Evolutionary conservation across 2,329 filamentous ascomycete genomes (phyloP).

Genomic region (Colletotrichum liaoningense): DNA sequence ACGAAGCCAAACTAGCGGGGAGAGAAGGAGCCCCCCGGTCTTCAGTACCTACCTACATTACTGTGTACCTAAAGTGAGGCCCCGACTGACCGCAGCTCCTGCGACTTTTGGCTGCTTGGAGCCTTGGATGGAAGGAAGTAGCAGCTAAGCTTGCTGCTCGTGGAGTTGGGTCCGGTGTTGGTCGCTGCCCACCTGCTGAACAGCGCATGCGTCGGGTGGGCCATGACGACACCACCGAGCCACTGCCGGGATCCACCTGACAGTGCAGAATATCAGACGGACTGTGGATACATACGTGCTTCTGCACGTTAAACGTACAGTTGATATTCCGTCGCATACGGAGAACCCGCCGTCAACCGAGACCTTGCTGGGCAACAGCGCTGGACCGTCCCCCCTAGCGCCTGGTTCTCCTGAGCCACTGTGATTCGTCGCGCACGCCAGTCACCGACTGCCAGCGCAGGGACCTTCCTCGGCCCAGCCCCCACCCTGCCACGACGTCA

Average conservation of each 20-base stretch:
- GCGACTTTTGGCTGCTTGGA: background rate
- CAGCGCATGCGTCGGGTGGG: conserved; percentile 26
- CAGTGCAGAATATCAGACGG: background rate
- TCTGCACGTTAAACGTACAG: background rate
- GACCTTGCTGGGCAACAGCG: conserved; percentile 21
- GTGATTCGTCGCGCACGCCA: background rate
- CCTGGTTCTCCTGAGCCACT: background rate
- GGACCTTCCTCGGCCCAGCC: conserved; percentile 15
- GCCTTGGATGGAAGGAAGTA: background rate
- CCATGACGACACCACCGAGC: conserved; percentile 36
- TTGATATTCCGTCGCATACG: background rate
- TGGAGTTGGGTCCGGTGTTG: background rate
- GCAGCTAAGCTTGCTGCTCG: background rate
- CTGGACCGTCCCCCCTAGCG: background rate
- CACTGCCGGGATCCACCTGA: conserved; percentile 22
- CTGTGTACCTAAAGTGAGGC: background rate
- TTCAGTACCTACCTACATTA: background rate
- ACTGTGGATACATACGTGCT: too few species aligned
- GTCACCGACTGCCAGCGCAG: conserved; percentile 9
- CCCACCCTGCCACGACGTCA: conserved; percentile 22
- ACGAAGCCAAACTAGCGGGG: conserved; percentile 30
- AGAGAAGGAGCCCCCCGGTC: background rate
- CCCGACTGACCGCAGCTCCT: background rate
- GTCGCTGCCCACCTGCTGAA: conserved; percentile 15
- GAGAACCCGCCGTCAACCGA: background rate